phyloP scores from a whole-genome alignment of 306 rosid species.

The Gastrolobium bilobum region DNA sequence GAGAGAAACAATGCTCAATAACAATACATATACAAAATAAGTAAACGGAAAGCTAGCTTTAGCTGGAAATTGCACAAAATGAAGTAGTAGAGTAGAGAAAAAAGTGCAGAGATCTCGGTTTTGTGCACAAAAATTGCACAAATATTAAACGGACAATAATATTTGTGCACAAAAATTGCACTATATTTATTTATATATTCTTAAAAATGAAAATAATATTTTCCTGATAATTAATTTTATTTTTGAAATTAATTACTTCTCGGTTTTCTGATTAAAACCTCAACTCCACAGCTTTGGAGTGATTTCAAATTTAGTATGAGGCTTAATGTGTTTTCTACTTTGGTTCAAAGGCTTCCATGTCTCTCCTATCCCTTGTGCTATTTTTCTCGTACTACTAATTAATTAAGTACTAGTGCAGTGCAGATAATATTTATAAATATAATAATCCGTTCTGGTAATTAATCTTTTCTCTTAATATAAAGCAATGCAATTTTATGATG shows the following conservation, averaged over 20 bases:
- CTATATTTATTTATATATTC: background rate
- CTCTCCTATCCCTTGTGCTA: background rate
- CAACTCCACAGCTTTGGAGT: background rate
- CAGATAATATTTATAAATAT: background rate
- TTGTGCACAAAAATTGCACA: no score
- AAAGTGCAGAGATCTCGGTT: background rate
- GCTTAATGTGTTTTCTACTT: background rate
- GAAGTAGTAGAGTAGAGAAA: background rate
- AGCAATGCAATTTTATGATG: background rate
- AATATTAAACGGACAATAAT: background rate
- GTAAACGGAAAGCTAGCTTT: background rate
- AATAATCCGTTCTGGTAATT: background rate
- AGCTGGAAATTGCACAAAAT: background rate
- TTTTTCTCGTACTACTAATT: background rate
- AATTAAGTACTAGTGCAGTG: no score
- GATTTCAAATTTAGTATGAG: background rate
- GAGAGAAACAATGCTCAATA: background rate
- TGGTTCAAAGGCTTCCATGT: slow-evolving; percentile 13
- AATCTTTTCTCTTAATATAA: background rate
- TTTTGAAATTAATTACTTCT: background rate
- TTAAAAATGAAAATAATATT: background rate
- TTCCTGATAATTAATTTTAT: slow-evolving; percentile 1
- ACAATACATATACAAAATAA: background rate
- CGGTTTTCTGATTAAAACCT: background rate
- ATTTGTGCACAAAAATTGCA: no score